Base-by-base conservation (phyloP, 495 filamentous ascomycete species). In the Aspergillus sparsus region DNA sequence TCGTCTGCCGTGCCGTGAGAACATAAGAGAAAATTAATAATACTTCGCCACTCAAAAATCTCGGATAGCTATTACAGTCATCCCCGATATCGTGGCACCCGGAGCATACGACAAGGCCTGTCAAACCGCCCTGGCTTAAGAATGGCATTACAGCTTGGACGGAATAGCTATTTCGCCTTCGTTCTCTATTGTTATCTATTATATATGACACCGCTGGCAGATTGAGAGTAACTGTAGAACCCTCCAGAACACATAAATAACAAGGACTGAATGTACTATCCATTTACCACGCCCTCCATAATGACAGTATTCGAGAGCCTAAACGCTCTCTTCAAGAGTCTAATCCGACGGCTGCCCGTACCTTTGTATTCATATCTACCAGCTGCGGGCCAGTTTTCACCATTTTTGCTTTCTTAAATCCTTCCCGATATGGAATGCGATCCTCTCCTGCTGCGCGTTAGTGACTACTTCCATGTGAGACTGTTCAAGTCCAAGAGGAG, bases 391-490 rank as follows among this genome's bases (percentile, higher is more conserved):
- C 16, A 32, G 13, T 51, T 18, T 37, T 50, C 45, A 12, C 46
- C 18, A 9, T 32, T 16, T 34, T 44, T 0, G 56, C 33, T 31
- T 36, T 36, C 36, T 6, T 33, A 27, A 41, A 58, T 15, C 56
- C 56, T 49, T 58, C 56, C 2, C 49, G n/a, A 44, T 58, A 58
- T 37, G 56, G 56, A 33, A 58, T 58, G 8, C 56, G 46, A 13
- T 58, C 56, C 13, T 58, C 56, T 45, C 31, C 56, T 58, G 44
- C 18, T 15, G 10, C 6, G 36, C 11, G 33, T 55, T 46, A 55
- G 39, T 39, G 42, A 18, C 13, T 2, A 10, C 3, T 32, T n/a
- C 44, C 12, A 10, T 16, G n/a, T 56, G 11, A 56, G 27, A 11
- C 7, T 13, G n/a, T n/a, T 46, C 42, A 46, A 46, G 49, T 51